phyloP scores from a whole-genome alignment of 2,329 filamentous ascomycete genomes.

The Rhynchosporium agropyri region DNA sequence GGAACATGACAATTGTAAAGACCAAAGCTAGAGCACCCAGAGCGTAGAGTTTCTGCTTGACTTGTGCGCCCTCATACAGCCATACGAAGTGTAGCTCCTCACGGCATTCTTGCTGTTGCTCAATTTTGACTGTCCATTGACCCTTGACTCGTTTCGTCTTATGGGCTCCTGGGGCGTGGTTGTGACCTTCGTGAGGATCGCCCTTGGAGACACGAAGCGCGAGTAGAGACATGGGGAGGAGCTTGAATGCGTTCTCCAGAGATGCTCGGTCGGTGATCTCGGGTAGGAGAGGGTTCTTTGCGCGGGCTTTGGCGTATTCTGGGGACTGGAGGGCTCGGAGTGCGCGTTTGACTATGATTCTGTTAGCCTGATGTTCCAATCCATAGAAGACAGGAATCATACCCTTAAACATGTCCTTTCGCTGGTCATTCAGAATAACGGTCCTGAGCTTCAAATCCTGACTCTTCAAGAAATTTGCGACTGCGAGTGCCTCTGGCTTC shows the following conservation, averaged over 20 bases:
- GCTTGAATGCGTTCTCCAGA: slow-evolving; percentile 92
- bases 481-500: slow-evolving; percentile 83
- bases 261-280: slow-evolving; percentile 85
- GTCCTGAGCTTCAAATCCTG: slow-evolving; percentile 89
- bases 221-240: slow-evolving; percentile 90
- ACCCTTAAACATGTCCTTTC: slow-evolving; percentile 98
- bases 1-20: slow-evolving; percentile 90
- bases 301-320: slow-evolving; percentile 84
- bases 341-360: slow-evolving; percentile 80
- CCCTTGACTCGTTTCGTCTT: slow-evolving; percentile 90
- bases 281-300: slow-evolving; percentile 87
- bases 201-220: slow-evolving; percentile 86
- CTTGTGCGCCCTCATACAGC: slow-evolving; percentile 92
- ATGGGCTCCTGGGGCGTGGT: slow-evolving; percentile 63
- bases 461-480: slow-evolving; percentile 82
- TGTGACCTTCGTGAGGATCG: slow-evolving; percentile 75
- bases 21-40: slow-evolving; percentile 79
- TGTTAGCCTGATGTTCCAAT: slow-evolving; percentile 14
- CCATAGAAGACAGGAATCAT: slow-evolving; percentile 31
- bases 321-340: slow-evolving; percentile 87
- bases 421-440: slow-evolving; percentile 91
- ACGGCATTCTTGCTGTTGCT: slow-evolving; percentile 87
- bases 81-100: slow-evolving; percentile 95
- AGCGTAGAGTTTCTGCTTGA: slow-evolving; percentile 92
- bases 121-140: slow-evolving; percentile 92